These are phyloP conservation scores for Eucalyptus regnans DNA, from an alignment of 345 rosid genomes.

Conservation along the genomic window DNA sequence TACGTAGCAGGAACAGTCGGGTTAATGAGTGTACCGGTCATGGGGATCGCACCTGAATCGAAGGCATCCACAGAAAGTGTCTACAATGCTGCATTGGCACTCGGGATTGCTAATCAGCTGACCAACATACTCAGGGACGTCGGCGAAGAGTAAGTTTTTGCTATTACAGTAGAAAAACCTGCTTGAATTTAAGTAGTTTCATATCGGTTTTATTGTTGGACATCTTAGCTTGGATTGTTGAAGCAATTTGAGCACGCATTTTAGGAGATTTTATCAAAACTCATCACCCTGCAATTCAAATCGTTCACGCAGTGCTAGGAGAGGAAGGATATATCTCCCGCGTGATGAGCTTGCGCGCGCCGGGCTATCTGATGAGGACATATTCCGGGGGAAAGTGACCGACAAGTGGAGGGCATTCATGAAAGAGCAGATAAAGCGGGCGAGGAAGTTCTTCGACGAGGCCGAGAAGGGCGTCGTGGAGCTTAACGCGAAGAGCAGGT, in stretches of 20 bases:
- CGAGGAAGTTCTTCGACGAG: constrained; percentile 37
- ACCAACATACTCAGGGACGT: constrained; percentile 50
- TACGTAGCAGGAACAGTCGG: constrained; percentile 51
- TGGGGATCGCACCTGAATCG: constrained; percentile 42
- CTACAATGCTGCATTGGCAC: constrained; percentile 37
- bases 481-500: constrained; percentile 28
- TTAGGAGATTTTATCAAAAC: background rate
- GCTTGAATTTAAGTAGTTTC: background rate
- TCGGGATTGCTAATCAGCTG: constrained; percentile 47
- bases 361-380: constrained; percentile 32
- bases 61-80: constrained; percentile 35
- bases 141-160: constrained; percentile 38
- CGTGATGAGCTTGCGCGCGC: constrained; percentile 29
- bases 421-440: constrained; percentile 39
- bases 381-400: constrained; percentile 24
- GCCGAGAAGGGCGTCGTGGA: constrained; percentile 37
- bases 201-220: background rate
- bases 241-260: background rate
- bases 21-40: constrained; percentile 43
- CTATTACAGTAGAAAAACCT: background rate
- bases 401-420: constrained; percentile 40
- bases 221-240: background rate
- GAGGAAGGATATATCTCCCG: constrained; percentile 44
- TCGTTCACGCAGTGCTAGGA: constrained; percentile 14
- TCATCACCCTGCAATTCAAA: background rate